Evolutionary conservation across 2,329 filamentous ascomycete species (phyloP).

Genomic region (Fusarium longipes): DNA sequence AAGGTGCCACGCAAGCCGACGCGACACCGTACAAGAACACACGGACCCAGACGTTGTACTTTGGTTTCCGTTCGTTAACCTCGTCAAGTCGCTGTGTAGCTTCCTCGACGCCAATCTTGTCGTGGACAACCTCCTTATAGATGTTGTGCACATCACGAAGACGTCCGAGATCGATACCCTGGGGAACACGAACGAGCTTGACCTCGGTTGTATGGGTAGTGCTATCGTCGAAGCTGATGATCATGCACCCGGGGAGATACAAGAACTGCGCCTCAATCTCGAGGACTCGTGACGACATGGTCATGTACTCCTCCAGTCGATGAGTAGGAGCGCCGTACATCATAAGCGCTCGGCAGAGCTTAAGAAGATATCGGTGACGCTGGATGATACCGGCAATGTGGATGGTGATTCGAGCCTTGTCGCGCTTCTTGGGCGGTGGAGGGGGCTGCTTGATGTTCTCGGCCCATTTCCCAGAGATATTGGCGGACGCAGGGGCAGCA

Average conservation of each 20-base stretch:
- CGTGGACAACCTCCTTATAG: constrained; percentile 86
- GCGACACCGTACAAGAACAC: constrained; percentile 81
- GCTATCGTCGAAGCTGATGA: constrained; percentile 86
- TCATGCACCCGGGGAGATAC: constrained; percentile 93
- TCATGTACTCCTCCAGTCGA: constrained; percentile 90
- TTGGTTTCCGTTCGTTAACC: constrained; percentile 59
- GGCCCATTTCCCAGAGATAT: constrained; percentile 57
- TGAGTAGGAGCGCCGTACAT: constrained; percentile 91
- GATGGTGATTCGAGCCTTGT: constrained; percentile 61
- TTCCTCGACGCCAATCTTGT: constrained; percentile 77
- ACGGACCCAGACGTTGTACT: constrained; percentile 63
- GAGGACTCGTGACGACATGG: constrained; percentile 87
- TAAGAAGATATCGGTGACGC: constrained; percentile 84
- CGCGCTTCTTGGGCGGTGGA: constrained; percentile 52
- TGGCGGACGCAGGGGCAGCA: constrained; percentile 59
- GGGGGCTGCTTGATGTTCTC: constrained; percentile 57
- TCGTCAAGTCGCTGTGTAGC: constrained; percentile 71
- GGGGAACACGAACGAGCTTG: constrained; percentile 74
- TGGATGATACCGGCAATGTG: constrained; percentile 77
- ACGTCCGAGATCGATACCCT: constrained; percentile 79
- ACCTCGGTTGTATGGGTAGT: constrained; percentile 82
- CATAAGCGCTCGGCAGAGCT: constrained; percentile 89
- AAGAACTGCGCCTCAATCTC: constrained; percentile 91
- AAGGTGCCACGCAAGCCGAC: constrained; percentile 80
- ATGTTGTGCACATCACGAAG: constrained; percentile 79